Conservation (phyloP, 345 rosid genomes). For the Jatropha curcas region DNA sequence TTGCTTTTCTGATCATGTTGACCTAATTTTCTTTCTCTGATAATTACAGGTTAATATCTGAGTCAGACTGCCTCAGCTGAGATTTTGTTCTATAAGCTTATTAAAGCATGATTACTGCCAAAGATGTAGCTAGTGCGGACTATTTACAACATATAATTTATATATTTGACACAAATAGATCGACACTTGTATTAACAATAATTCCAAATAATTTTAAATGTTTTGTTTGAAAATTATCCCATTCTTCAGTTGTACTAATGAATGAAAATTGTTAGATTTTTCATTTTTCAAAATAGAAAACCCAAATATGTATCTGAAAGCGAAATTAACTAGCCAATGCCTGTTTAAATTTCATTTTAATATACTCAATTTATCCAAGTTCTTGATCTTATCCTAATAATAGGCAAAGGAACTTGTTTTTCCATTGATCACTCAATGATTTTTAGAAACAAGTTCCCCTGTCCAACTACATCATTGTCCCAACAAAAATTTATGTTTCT, state of each 20-base stretch:
- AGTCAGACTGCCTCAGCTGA: constrained; percentile 1
- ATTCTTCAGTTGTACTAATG: too few species aligned
- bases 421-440: not conserved
- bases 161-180: not conserved
- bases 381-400: not conserved
- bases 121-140: not conserved
- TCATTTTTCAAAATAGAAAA: too few species aligned
- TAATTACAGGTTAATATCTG: not conserved
- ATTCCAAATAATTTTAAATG: not conserved
- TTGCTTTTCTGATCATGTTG: not conserved
- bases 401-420: not conserved
- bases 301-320: not conserved
- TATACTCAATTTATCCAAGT: not conserved
- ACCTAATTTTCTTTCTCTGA: not conserved
- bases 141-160: not conserved
- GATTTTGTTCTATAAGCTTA: not conserved
- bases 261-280: too few species aligned
- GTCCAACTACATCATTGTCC: not conserved
- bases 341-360: not conserved
- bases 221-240: too few species aligned
- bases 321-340: not conserved
- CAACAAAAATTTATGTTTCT: not conserved
- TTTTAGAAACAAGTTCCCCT: not conserved
- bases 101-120: not conserved
- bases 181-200: not conserved